Percentiles rank a stretch among this genome's conserved stretches.
These are phyloP conservation scores for Rhizophora mangle DNA, from an alignment of 345 rosid genomes.

Conservation along the genomic window DNA sequence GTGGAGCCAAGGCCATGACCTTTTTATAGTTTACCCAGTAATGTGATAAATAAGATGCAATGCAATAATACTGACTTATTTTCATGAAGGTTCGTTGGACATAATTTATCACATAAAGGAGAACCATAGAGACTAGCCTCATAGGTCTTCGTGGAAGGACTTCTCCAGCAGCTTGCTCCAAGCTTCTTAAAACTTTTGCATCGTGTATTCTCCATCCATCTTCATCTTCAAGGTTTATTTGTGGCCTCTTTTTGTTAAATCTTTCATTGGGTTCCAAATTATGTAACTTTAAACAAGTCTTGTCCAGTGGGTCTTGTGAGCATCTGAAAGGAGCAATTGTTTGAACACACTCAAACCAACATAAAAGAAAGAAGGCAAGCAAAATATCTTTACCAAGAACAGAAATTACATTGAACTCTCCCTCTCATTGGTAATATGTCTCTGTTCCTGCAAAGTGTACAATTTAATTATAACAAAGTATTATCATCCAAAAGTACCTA, in stretches of 20 bases:
- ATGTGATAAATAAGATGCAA: neutral
- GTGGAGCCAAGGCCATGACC: too few relatives aligned
- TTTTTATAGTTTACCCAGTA: too few relatives aligned
- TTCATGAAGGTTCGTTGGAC: neutral
- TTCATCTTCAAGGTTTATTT: conserved; percentile 18
- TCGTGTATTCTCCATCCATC: conserved; percentile 18
- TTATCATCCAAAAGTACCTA: neutral
- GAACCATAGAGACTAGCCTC: conserved; percentile 60
- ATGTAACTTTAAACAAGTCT: conserved; percentile 25
- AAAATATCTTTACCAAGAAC: conserved; percentile 5
- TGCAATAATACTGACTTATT: neutral
- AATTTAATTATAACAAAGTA: conserved; percentile 13
- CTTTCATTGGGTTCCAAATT: conserved; percentile 27
- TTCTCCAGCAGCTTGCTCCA: conserved; percentile 28
- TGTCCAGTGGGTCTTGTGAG: conserved; percentile 30
- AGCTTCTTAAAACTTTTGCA: conserved; percentile 35
- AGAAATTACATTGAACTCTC: conserved; percentile 55
- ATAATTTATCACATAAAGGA: conserved; percentile 7
- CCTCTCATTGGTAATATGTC: conserved; percentile 41
- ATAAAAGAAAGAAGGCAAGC: too few relatives aligned
- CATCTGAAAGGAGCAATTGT: conserved; percentile 37
- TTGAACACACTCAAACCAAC: conserved; percentile 9
- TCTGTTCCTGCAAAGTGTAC: conserved; percentile 57
- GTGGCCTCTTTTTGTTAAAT: conserved; percentile 33
- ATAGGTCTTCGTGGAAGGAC: conserved; percentile 52